Percentiles rank a stretch among this genome's conserved stretches.
These are phyloP conservation scores for Kalmusia sp. DNA, from an alignment of 2,329 filamentous ascomycete species.

Conservation along the genomic window DNA sequence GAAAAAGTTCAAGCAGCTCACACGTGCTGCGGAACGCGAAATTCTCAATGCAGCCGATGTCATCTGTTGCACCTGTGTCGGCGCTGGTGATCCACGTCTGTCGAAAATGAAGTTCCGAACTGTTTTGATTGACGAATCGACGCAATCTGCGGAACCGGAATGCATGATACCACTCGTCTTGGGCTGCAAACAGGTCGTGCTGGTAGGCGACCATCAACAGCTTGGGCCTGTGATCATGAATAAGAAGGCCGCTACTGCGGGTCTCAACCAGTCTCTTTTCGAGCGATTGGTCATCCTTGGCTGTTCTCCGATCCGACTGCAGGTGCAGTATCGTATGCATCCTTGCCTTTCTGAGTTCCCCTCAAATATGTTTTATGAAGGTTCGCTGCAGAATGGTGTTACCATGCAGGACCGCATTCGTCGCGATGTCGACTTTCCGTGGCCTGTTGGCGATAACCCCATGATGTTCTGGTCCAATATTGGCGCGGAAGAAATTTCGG, in stretches of 20 bases:
- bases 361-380: slow-evolving; percentile 99
- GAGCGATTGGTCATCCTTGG: slow-evolving; percentile 94
- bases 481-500: slow-evolving; percentile 97
- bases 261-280: slow-evolving; percentile 97
- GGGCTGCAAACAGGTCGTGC: slow-evolving; percentile 98
- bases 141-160: slow-evolving; percentile 96
- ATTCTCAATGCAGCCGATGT: slow-evolving; percentile 96
- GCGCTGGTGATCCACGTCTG: slow-evolving; percentile 92
- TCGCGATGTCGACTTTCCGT: slow-evolving; percentile 95
- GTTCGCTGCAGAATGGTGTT: slow-evolving; percentile 94
- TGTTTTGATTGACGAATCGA: slow-evolving; percentile 97
- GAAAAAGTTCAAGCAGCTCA: slow-evolving; percentile 97
- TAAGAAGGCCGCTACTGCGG: slow-evolving; percentile 98
- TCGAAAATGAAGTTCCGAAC: slow-evolving; percentile 98
- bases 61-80: slow-evolving; percentile 98
- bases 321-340: slow-evolving; percentile 99
- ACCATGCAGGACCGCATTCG: slow-evolving; percentile 87
- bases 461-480: slow-evolving; percentile 99
- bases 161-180: slow-evolving; percentile 98
- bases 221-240: slow-evolving; percentile 99
- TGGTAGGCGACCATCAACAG: slow-evolving; percentile 98
- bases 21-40: slow-evolving; percentile 90
- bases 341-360: slow-evolving; percentile 96
- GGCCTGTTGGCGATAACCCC: slow-evolving; percentile 90
- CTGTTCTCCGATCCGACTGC: slow-evolving; percentile 87